These are phyloP conservation scores for Phialocephala subalpina DNA, from an alignment of 2,329 filamentous ascomycete species.

Conservation along the genomic window DNA sequence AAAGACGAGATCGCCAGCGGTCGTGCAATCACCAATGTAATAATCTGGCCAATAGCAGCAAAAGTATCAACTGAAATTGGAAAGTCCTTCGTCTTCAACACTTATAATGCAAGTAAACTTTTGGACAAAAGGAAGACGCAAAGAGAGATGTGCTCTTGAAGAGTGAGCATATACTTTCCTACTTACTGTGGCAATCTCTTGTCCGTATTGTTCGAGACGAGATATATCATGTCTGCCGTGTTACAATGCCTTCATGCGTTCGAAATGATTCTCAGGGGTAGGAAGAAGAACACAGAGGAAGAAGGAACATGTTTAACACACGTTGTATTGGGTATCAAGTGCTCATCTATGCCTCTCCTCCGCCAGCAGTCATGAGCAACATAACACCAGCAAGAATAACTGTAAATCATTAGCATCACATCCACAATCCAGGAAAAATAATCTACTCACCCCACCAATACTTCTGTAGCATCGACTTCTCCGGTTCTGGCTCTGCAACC, in stretches of 20 bases:
- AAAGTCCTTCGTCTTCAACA: too few species aligned
- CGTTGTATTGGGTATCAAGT: neutral
- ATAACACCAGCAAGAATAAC: conserved; percentile 61
- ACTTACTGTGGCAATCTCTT: too few species aligned
- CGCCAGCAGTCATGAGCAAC: conserved; percentile 59
- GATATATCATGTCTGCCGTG: too few species aligned
- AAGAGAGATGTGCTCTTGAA: too few species aligned
- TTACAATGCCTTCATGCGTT: too few species aligned
- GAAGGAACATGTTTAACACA: neutral
- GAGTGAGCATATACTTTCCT: too few species aligned
- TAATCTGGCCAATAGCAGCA: too few species aligned
- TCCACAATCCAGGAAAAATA: neutral
- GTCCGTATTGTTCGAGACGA: too few species aligned
- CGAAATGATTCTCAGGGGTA: too few species aligned
- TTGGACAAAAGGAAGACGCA: too few species aligned
- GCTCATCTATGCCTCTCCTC: conserved; percentile 41
- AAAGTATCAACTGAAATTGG: too few species aligned
- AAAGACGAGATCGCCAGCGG: neutral
- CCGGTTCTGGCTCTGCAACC: conserved; percentile 60
- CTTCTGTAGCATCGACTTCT: conserved; percentile 75
- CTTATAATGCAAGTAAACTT: too few species aligned
- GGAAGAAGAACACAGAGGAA: neutral
- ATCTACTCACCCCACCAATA: conserved; percentile 64
- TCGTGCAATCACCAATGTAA: neutral
- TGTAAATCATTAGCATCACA: conserved; percentile 1